phyloP scores from a whole-genome alignment of 495 filamentous ascomycete species.

The Penicillium atrosanguineum region DNA sequence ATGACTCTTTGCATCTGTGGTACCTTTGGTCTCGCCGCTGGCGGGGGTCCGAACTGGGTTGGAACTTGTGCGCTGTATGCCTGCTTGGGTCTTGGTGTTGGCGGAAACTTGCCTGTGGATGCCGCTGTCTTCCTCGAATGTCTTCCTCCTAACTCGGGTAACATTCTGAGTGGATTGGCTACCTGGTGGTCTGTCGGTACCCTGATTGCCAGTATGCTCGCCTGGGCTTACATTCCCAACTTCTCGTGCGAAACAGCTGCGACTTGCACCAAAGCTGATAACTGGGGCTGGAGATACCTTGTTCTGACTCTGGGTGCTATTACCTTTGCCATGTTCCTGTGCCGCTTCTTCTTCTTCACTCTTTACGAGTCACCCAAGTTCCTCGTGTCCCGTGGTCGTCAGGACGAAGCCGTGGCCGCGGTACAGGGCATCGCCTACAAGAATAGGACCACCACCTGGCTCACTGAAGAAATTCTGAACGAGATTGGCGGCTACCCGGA shows the following conservation, averaged over 20 bases:
- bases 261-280: slow-evolving; percentile 52
- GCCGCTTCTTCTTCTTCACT: slow-evolving; percentile 54
- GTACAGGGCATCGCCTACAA: slow-evolving; percentile 54
- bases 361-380: slow-evolving; percentile 71
- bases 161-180: slow-evolving; percentile 47
- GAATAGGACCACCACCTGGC: slow-evolving; percentile 46
- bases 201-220: slow-evolving; percentile 45
- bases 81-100: slow-evolving; percentile 46
- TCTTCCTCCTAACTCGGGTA: slow-evolving; percentile 42
- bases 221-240: slow-evolving; percentile 53
- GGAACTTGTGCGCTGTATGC: slow-evolving; percentile 43
- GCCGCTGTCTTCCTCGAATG: slow-evolving; percentile 55
- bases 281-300: slow-evolving; percentile 77
- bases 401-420: slow-evolving; percentile 62
- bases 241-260: slow-evolving; percentile 26
- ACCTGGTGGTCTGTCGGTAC: slow-evolving; percentile 55
- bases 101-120: slow-evolving; percentile 50
- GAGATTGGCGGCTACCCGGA: slow-evolving; percentile 43
- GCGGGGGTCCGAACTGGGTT: slow-evolving; percentile 43
- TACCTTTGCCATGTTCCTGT: slow-evolving; percentile 59
- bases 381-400: slow-evolving; percentile 61
- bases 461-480: slow-evolving; percentile 45
- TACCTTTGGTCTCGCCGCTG: slow-evolving; percentile 46
- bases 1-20: slow-evolving; percentile 47
- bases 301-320: slow-evolving; percentile 62